Evolutionary conservation across 2,329 filamentous ascomycete species (phyloP).

Genomic region (Xylaria sp.): DNA sequence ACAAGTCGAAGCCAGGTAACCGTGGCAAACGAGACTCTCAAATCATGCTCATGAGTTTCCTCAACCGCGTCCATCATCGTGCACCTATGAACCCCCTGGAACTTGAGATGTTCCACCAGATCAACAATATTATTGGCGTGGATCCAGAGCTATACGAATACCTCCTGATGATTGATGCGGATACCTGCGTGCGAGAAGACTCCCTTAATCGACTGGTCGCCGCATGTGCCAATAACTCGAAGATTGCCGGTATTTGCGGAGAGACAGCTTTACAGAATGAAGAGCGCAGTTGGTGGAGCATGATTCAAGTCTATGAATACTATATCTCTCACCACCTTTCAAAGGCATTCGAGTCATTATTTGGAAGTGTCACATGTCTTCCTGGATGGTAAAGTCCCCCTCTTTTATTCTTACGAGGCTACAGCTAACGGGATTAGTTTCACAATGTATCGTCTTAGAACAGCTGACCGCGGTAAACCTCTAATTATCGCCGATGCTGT

Average conservation of each 20-base stretch:
- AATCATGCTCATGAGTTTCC: conserved; percentile 94
- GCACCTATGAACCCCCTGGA: conserved; percentile 95
- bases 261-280: conserved; percentile 97
- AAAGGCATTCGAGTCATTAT: conserved; percentile 97
- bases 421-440: conserved; percentile 73
- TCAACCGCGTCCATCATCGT: conserved; percentile 96
- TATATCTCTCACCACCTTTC: conserved; percentile 97
- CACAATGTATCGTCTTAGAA: conserved; percentile 97
- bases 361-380: conserved; percentile 97
- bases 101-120: conserved; percentile 97
- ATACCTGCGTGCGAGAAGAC: conserved; percentile 93
- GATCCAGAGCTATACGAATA: conserved; percentile 98
- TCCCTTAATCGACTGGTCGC: conserved; percentile 92
- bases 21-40: conserved; percentile 98
- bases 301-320: conserved; percentile 99
- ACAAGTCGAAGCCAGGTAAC: conserved; percentile 92
- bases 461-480: conserved; percentile 92
- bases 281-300: conserved; percentile 96
- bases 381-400: conserved; percentile 86
- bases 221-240: conserved; percentile 90
- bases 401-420: conserved; percentile 19
- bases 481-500: conserved; percentile 91
- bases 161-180: conserved; percentile 95
- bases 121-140: conserved; percentile 99
- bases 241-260: conserved; percentile 97